phyloP scores from a whole-genome alignment of 2,329 filamentous ascomycete species.

The Botrytis medusae region DNA sequence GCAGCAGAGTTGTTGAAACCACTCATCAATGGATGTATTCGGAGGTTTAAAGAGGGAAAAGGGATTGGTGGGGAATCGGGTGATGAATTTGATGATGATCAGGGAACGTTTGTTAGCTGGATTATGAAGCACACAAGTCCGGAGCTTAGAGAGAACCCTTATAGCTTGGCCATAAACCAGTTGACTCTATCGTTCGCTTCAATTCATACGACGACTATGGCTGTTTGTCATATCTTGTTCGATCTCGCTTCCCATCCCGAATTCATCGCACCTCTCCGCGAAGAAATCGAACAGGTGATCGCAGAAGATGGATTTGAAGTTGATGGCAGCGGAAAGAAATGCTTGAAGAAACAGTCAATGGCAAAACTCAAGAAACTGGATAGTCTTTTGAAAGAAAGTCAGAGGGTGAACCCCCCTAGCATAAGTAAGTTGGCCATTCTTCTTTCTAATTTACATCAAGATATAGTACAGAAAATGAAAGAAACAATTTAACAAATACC shows the following conservation, averaged over 20 bases:
- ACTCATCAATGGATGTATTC: background rate
- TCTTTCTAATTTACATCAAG: background rate
- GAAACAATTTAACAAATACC: background rate
- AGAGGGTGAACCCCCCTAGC: conserved; percentile 40
- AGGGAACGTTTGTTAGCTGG: conserved; percentile 1
- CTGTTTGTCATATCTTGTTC: conserved; percentile 51
- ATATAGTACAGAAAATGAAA: background rate
- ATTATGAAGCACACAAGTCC: conserved; percentile 2
- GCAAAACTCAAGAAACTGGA: conserved; percentile 42
- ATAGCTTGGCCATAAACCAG: background rate
- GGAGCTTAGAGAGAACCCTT: background rate
- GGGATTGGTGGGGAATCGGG: background rate
- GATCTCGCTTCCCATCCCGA: conserved; percentile 52
- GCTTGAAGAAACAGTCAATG: conserved; percentile 37
- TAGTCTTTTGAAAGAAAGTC: conserved; percentile 46
- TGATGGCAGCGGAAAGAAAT: conserved; percentile 41
- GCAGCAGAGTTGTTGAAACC: conserved; percentile 2
- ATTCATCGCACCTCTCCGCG: conserved; percentile 37
- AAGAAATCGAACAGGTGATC: conserved; percentile 35
- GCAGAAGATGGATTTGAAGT: conserved; percentile 47
- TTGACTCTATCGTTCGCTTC: conserved; percentile 40
- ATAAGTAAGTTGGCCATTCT: background rate
- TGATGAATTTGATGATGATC: background rate
- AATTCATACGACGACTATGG: conserved; percentile 52
- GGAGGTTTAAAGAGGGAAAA: background rate